Conservation (phyloP, 495 filamentous ascomycete species). For the Hypoxylon cercidicola region DNA sequence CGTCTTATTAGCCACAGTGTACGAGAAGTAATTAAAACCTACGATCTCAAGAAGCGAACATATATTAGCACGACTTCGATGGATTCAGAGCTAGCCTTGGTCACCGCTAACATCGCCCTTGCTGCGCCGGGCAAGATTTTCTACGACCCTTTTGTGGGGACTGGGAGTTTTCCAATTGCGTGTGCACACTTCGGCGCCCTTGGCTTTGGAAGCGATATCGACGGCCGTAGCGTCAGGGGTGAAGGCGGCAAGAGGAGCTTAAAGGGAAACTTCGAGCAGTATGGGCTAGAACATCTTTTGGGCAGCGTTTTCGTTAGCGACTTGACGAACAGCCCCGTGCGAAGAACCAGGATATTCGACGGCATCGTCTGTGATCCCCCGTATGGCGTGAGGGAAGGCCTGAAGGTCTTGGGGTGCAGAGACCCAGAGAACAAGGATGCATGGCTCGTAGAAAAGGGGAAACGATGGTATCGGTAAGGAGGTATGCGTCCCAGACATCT, state of each 20-base stretch:
- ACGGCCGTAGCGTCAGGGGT: constrained; percentile 85
- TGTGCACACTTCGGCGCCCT: constrained; percentile 88
- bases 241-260: constrained; percentile 63
- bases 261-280: constrained; percentile 83
- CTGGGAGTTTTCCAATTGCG: constrained; percentile 87
- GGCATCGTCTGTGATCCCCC: constrained; percentile 97
- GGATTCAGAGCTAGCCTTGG: constrained; percentile 91
- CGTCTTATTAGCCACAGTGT: constrained; percentile 71
- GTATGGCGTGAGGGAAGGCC: constrained; percentile 94
- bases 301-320: constrained; percentile 86
- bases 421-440: constrained; percentile 70
- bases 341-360: constrained; percentile 74
- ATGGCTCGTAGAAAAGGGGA: constrained; percentile 74
- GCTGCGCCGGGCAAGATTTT: constrained; percentile 83
- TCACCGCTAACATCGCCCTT: constrained; percentile 91
- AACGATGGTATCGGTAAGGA: constrained; percentile 73
- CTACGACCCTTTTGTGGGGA: constrained; percentile 96
- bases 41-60: constrained; percentile 88
- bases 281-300: constrained; percentile 70
- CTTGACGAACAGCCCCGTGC: constrained; percentile 86
- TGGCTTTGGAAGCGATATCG: constrained; percentile 88
- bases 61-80: constrained; percentile 98
- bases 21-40: constrained; percentile 73
- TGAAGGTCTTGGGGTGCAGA: constrained; percentile 83
- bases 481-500: constrained; percentile 26